phyloP scores from a whole-genome alignment of 2,329 filamentous ascomycete genomes.

The Rhynchosporium graminicola region DNA sequence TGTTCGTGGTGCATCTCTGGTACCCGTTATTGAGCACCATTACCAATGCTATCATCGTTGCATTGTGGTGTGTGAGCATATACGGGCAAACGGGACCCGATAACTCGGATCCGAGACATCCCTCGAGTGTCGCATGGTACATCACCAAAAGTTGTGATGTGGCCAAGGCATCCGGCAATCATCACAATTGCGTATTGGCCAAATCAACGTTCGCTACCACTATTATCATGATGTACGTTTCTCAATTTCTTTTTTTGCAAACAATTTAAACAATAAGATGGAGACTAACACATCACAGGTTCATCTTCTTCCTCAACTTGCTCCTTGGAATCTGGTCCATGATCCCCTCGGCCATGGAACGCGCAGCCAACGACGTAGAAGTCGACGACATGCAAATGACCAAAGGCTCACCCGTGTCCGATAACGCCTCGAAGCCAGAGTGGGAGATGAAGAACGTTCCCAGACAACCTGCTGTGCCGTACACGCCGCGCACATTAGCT shows the following conservation, averaged over 20 bases:
- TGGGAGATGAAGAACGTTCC: slow-evolving; percentile 61
- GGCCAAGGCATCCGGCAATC: slow-evolving; percentile 54
- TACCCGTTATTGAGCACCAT: slow-evolving; percentile 64
- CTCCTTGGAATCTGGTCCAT: slow-evolving; percentile 58
- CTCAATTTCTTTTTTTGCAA: background rate
- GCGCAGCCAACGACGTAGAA: slow-evolving; percentile 54
- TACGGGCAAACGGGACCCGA: slow-evolving; percentile 75
- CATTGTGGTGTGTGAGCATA: slow-evolving; percentile 65
- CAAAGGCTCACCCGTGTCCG: slow-evolving; percentile 42
- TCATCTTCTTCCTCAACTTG: slow-evolving; percentile 61
- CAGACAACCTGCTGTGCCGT: slow-evolving; percentile 49
- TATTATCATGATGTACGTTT: slow-evolving; percentile 66
- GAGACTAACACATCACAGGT: slow-evolving; percentile 43
- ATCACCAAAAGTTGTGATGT: slow-evolving; percentile 68
- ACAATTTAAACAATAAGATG: slow-evolving; percentile 3
- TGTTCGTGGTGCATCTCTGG: slow-evolving; percentile 71
- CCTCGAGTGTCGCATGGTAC: slow-evolving; percentile 71
- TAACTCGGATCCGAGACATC: slow-evolving; percentile 63
- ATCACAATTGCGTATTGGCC: slow-evolving; percentile 65
- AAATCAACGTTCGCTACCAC: slow-evolving; percentile 67
- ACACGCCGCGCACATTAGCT: slow-evolving; percentile 66
- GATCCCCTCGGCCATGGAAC: slow-evolving; percentile 44
- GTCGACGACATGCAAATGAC: slow-evolving; percentile 47
- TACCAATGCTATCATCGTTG: slow-evolving; percentile 57
- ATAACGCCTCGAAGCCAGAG: slow-evolving; percentile 45